Evolutionary conservation across 192 early-diverging fungal genomes (phyloP).

Genomic region (Cladochytrium replicatum): DNA sequence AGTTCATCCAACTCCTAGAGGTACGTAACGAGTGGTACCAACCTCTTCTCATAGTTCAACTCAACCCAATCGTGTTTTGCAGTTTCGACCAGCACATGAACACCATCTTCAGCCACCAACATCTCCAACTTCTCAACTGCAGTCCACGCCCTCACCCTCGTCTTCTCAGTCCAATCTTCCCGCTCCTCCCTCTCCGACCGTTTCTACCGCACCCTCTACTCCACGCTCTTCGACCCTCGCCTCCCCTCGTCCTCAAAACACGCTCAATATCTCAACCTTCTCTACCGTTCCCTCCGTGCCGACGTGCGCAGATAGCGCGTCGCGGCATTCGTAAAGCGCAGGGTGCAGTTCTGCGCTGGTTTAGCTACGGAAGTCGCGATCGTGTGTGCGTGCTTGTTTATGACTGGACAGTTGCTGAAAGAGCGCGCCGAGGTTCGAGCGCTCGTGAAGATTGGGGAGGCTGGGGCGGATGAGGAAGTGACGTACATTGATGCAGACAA

Average conservation of each 20-base stretch:
- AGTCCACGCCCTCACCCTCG: slow-evolving; percentile 83
- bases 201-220: slow-evolving; percentile 87
- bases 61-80: slow-evolving; percentile 8
- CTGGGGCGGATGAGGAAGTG: slow-evolving; percentile 55
- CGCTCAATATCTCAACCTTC: slow-evolving; percentile 85
- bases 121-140: slow-evolving; percentile 83
- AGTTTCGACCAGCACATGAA: slow-evolving; percentile 73
- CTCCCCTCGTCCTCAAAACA: slow-evolving; percentile 71
- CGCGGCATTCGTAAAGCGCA: slow-evolving; percentile 82
- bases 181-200: slow-evolving; percentile 59
- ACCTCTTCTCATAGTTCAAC: too few species aligned
- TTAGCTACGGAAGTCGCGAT: slow-evolving; percentile 74
- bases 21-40: too few species aligned
- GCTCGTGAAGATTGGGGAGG: slow-evolving; percentile 61
- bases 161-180: slow-evolving; percentile 62
- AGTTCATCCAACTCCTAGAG: slow-evolving; percentile 80
- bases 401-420: slow-evolving; percentile 63
- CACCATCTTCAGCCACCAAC: slow-evolving; percentile 80
- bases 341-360: slow-evolving; percentile 61
- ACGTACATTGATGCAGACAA: slow-evolving; percentile 48
- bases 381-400: slow-evolving; percentile 74
- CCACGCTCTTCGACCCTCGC: slow-evolving; percentile 75
- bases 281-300: slow-evolving; percentile 71
- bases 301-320: slow-evolving; percentile 59
- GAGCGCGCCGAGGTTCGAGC: slow-evolving; percentile 42